phyloP scores from a whole-genome alignment of 2,329 filamentous ascomycete species.

The Diaporthe sp. region DNA sequence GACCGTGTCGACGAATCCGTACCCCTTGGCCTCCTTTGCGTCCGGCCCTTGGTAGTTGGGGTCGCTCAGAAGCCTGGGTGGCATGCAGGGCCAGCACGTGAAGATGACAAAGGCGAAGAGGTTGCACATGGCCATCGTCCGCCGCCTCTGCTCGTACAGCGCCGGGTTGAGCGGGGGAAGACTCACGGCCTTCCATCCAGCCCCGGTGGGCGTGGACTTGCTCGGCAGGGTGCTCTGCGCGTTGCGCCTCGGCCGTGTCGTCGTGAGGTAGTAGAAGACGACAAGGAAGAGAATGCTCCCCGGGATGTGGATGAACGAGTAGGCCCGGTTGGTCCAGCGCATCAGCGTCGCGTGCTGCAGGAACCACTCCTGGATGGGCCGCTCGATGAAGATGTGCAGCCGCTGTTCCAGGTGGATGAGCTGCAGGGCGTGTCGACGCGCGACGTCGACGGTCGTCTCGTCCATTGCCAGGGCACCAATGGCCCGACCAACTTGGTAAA shows the following conservation, averaged over 20 bases:
- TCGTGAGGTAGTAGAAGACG: conserved; percentile 79
- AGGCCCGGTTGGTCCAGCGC: conserved; percentile 78
- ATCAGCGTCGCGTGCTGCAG: conserved; percentile 67
- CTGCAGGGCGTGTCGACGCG: conserved; percentile 76
- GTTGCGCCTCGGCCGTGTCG: conserved; percentile 58
- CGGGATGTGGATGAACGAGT: conserved; percentile 84
- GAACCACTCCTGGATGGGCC: conserved; percentile 70
- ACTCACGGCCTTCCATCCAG: conserved; percentile 53
- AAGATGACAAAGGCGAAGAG: conserved; percentile 72
- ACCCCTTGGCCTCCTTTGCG: conserved; percentile 71
- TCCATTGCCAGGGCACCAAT: conserved; percentile 78
- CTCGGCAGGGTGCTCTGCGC: conserved; percentile 39
- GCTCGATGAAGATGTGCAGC: conserved; percentile 75
- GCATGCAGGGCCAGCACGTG: conserved; percentile 75
- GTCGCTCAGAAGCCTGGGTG: conserved; percentile 70
- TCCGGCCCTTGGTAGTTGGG: conserved; percentile 66
- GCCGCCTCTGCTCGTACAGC: conserved; percentile 67
- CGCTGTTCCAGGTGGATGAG: conserved; percentile 76
- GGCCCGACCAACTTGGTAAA: conserved; percentile 81
- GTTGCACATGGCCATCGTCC: conserved; percentile 74
- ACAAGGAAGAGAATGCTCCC: conserved; percentile 78
- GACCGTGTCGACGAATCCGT: conserved; percentile 73
- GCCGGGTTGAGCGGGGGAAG: conserved; percentile 59
- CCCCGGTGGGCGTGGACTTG: conserved; percentile 31
- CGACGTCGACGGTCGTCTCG: conserved; percentile 76